A percentile compares a stretch with the other conserved stretches of the same genome.
phyloP scores from a whole-genome alignment of 768 basidiomycete species.

The Antrodiella citrinella region DNA sequence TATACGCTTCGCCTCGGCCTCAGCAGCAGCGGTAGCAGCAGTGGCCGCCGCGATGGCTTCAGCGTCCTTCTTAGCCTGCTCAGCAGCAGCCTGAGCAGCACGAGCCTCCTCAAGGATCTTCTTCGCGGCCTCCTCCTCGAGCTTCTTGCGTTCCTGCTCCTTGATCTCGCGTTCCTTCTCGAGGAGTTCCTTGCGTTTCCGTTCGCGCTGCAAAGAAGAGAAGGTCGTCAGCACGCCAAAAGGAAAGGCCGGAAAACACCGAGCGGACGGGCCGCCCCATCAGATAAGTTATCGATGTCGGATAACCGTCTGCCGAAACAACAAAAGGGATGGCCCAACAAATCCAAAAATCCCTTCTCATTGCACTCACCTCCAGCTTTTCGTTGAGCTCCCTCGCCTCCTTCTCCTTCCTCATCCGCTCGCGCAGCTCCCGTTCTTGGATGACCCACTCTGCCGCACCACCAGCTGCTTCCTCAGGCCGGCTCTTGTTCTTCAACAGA shows the following conservation, averaged over 20 bases:
- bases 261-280: background rate
- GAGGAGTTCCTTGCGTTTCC: slow-evolving; percentile 33
- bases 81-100: slow-evolving; percentile 30
- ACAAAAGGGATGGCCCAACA: background rate
- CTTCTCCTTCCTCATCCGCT: slow-evolving; percentile 65
- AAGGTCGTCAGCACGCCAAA: slow-evolving; percentile 4
- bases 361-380: slow-evolving; percentile 49
- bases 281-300: background rate
- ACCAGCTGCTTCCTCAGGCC: slow-evolving; percentile 67
- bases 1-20: slow-evolving; percentile 1
- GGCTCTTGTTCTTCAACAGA: slow-evolving; percentile 76
- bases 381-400: slow-evolving; percentile 63
- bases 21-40: background rate
- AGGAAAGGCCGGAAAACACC: background rate
- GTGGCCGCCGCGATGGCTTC: slow-evolving; percentile 17
- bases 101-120: slow-evolving; percentile 15
- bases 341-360: background rate
- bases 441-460: slow-evolving; percentile 67
- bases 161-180: slow-evolving; percentile 54
- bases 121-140: slow-evolving; percentile 11
- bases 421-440: slow-evolving; percentile 66
- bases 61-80: slow-evolving; percentile 29
- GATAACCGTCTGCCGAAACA: background rate
- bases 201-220: slow-evolving; percentile 28
- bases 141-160: slow-evolving; percentile 28